A percentile compares a stretch with the other conserved stretches of the same genome.
phyloP scores from a whole-genome alignment of 805 yeast species.

The Hanseniaspora jakobsenii region DNA sequence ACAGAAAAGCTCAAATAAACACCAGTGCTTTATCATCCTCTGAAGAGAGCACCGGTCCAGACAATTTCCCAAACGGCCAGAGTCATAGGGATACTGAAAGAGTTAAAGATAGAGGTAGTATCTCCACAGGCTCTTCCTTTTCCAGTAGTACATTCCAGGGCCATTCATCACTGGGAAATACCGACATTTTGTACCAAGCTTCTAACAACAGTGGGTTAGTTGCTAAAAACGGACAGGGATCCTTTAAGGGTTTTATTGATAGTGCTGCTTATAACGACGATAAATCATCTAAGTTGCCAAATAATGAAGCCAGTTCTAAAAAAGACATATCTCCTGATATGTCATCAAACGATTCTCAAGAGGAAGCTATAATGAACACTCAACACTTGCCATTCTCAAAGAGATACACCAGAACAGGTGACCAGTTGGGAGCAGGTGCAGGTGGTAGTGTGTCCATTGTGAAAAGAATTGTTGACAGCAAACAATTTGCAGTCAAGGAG shows the following conservation, averaged over 20 bases:
- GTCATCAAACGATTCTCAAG: conserved; percentile 4
- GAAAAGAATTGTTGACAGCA: conserved; percentile 50
- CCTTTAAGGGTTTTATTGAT: not conserved
- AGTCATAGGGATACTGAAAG: too few species aligned
- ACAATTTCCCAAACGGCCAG: too few species aligned
- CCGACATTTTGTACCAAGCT: conserved; percentile 15
- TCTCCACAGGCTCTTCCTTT: too few species aligned
- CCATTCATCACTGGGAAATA: conserved; percentile 16
- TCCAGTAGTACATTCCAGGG: conserved; percentile 15
- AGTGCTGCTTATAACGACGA: not conserved
- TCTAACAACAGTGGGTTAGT: too few species aligned
- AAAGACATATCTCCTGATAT: too few species aligned
- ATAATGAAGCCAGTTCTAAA: too few species aligned
- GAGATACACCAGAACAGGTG: conserved; percentile 71
- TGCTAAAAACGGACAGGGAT: too few species aligned
- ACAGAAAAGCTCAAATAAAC: not conserved
- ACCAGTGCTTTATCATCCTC: conserved; percentile 7
- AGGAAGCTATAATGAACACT: conserved; percentile 10
- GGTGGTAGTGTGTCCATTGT: conserved; percentile 82
- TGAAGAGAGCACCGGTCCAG: not conserved
- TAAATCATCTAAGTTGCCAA: too few species aligned
- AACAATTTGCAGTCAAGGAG: conserved; percentile 84
- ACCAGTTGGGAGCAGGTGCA: conserved; percentile 85
- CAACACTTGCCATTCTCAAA: conserved; percentile 48
- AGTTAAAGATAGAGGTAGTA: not conserved